Base-by-base conservation (phyloP, 2,329 filamentous ascomycete genomes). In the Colletotrichum lentis region DNA sequence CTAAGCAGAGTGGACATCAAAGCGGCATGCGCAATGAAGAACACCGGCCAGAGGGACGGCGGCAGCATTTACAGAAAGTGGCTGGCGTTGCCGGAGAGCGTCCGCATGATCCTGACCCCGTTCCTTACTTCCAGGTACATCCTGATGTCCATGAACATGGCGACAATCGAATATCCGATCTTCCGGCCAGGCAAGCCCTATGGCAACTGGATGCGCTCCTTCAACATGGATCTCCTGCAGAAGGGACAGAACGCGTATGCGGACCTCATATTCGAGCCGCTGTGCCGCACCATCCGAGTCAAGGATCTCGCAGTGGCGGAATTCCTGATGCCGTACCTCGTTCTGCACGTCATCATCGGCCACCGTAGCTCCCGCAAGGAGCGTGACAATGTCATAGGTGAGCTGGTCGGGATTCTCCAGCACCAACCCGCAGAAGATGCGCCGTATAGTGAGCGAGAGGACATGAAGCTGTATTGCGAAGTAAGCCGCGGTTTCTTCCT, bases 271-370 rank as follows among this genome's bases (percentile, higher is more conserved):
- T 98, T 97, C 74, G 88, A 90, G 49, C 90, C 95, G 22, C 83
- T 97, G 46, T 90, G 90, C 60, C 90, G 94, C 49, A 89, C 97
- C 22, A 92, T 98, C 69, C 89, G 90, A 67, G 91, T 93, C 39
- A 93, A 96, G 75, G 94, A 98, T 74, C 83, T 96, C 12, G 90
- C 91, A 0, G 94, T 97, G 39, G 88, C 94, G 0, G 91, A 91
- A 50, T 98, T 97, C 73, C 82, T 99, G 39, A 84, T 99, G 18
- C 96, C 96, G 0, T 98, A 96, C 76, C 85, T 94, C 18, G 90
- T 92, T 3, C 79, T 97, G 41, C 96, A 97, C 75, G 86, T 95
- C 37, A 86, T 97, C 22, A 84, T 97, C 12, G 91, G 91, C 27
- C 88, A 92, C 12, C 79, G 81, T 27, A 82, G 80, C 24, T 86